Evolutionary conservation across 805 yeast species (phyloP), one percentile per base, ranked within the genome.

Genomic region (Vanderwaltozyma tropicalis): DNA sequence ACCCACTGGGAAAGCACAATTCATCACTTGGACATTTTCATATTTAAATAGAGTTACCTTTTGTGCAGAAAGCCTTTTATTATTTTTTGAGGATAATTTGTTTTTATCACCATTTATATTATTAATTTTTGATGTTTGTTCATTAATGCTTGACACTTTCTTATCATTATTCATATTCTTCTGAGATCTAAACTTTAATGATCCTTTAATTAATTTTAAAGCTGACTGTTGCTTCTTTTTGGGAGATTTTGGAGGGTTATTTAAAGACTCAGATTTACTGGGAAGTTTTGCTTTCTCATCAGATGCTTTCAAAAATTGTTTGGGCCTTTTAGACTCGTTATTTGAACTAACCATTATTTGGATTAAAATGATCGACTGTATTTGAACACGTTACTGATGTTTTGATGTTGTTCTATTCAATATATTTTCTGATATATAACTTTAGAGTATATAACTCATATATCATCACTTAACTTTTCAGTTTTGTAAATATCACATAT

Each of bases 1-100:
- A 17, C 21, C 43, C 38, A 18, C 22, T 6, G 40, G 19, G 7
- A 38, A 28, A 9, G 38, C 21, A 16, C 45, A 46, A 30, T 47
- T 48, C 41, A 45, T 37, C 5, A 51, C 58, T 29, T 39, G 46
- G 1, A 57, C 59, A 26, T 49, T 42, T 5, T 41, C 41, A 29
- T 55, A 44, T 26, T 46, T 44, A 40, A 58, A 59, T 25, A 59
- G 43, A 3, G 61, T 45, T 12, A 53, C 47, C 40, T 59, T 39
- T 37, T 59, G 61, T 1, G 62, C 56, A 8, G 62, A 57, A 10
- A 44, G 32, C 26, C 62, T 37, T 32, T 50, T 43, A 12, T 17
- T 4, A 9, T 29, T 17, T 11, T 11, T 29, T 17, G 31, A n/a
- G n/a, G n/a, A n/a, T n/a, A n/a, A n/a, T n/a, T n/a, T n/a, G n/a